Evolutionary conservation across 768 basidiomycete species (phyloP).

Genomic region (Termitomyces sp.): DNA sequence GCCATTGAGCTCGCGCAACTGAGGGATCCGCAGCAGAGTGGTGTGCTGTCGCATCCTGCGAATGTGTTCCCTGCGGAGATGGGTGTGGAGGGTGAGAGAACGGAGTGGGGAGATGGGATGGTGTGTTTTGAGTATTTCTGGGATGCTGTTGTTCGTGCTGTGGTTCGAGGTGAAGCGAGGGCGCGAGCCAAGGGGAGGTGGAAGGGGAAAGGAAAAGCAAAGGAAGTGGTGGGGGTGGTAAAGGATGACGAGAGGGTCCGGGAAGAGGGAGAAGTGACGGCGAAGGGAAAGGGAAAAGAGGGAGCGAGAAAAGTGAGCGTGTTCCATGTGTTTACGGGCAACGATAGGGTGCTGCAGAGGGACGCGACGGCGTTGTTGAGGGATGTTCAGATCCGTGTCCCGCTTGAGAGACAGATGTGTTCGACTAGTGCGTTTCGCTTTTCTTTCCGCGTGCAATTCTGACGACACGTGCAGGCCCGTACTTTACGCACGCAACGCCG

Average conservation of each 20-base stretch:
- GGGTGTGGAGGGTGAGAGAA: constrained; percentile 8
- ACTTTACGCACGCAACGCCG: constrained; percentile 2
- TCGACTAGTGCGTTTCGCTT: constrained; percentile 17
- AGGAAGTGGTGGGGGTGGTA: not conserved
- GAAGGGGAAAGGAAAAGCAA: too few relatives aligned
- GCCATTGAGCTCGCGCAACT: constrained; percentile 23
- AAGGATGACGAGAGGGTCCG: not conserved
- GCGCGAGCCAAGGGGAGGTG: not conserved
- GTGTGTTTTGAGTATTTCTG: constrained; percentile 26
- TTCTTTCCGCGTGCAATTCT: not conserved
- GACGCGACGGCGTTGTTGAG: constrained; percentile 31
- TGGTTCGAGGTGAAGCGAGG: not conserved
- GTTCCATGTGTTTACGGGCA: constrained; percentile 46
- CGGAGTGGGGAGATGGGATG: constrained; percentile 26
- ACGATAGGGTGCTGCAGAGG: constrained; percentile 31
- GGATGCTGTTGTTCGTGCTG: not conserved
- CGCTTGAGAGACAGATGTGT: constrained; percentile 23
- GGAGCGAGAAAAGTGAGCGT: constrained; percentile 14
- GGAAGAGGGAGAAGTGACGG: not conserved
- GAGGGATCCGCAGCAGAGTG: constrained; percentile 28
- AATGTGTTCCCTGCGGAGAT: constrained; percentile 19
- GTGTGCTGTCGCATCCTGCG: constrained; percentile 24
- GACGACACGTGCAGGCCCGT: constrained; percentile 3
- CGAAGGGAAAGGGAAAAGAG: not conserved
- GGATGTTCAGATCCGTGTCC: constrained; percentile 31